Evolutionary conservation across 2,329 filamentous ascomycete species (phyloP), one percentile per base, ranked within the genome.

Genomic region (Fusarium secorum): DNA sequence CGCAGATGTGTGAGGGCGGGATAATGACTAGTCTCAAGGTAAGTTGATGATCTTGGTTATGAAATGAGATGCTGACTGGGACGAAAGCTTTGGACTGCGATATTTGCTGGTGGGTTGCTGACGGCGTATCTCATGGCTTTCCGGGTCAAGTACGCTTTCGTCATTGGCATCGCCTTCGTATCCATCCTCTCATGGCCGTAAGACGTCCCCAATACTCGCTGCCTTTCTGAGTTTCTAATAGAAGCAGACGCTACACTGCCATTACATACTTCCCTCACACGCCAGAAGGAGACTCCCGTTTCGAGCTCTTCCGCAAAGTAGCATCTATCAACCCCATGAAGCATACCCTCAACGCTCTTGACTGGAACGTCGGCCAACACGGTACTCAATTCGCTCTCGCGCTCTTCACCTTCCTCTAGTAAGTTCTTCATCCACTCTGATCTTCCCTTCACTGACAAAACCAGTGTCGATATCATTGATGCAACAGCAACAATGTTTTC

Each of bases 151-250:
- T 92, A 92, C 60, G 92, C 93, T 44, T 92, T 95, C 72, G 92
- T 95, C 68, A 87, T 88, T 33, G 93, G 93, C 14, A 95, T 95
- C 56, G 79, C 93, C 26, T 84, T 95, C 17, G 92, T 95, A 22
- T 93, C 90, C 38, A 91, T 95, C 78, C 92, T 94, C 77, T 95
- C 92, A 15, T 95, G 93, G 93, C 93, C 93, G 1, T 87, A 92
- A 30, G 82, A 84, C 8, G n/a, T 5, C 26, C 4, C 2, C 1
- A 14, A 11, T 6, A 1, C 9, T 11, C 14, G 1, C 1, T 9
- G 5, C 17, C 0, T n/a, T 4, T 13, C 7, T 3, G 0, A 2
- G 0, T 5, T 4, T 32, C 57, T 63, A 11, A 71, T 7, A 7
- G 1, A 4, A 18, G 6, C 28, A 74, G 72, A n/a, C 72, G 72